Percentiles rank a stretch among this genome's conserved stretches.
Conservation (phyloP, 331 rosid genomes). For the Pyracantha coccinea region DNA sequence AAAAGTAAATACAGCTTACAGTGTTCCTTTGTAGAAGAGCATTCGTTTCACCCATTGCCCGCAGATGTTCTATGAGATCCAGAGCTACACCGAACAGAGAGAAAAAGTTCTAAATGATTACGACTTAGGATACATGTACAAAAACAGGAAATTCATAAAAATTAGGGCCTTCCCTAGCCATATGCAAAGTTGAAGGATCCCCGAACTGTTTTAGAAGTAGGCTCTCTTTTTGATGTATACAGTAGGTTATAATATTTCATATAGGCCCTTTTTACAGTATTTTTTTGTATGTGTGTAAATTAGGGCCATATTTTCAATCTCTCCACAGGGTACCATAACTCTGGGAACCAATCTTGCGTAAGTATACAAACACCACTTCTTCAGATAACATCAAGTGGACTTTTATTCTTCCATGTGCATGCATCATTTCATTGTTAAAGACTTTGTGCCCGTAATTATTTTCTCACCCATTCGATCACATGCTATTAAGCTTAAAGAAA, state of each 20-base stretch:
- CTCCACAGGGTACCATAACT: background rate
- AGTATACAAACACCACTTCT: background rate
- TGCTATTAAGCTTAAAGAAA: background rate
- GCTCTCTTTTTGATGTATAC: background rate
- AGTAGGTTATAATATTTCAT: background rate
- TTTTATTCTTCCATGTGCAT: background rate
- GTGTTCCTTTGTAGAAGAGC: constrained; percentile 69
- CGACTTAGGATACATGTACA: background rate
- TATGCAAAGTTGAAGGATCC: background rate
- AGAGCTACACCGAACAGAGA: constrained; percentile 43
- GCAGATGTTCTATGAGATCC: constrained; percentile 89
- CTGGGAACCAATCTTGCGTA: background rate
- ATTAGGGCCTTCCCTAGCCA: background rate
- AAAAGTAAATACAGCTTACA: constrained; percentile 28
- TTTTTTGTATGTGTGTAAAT: background rate
- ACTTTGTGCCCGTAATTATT: background rate
- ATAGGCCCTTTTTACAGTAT: background rate
- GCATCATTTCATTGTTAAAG: background rate
- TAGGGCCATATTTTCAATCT: background rate
- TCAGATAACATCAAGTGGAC: background rate
- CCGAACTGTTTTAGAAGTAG: background rate
- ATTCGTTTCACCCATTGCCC: constrained; percentile 92
- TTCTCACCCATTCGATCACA: background rate
- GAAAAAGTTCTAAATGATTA: background rate
- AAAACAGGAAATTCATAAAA: background rate